Evolutionary conservation across 1,284 basidiomycete species (phyloP).

Genomic region (Wallemia hederae): DNA sequence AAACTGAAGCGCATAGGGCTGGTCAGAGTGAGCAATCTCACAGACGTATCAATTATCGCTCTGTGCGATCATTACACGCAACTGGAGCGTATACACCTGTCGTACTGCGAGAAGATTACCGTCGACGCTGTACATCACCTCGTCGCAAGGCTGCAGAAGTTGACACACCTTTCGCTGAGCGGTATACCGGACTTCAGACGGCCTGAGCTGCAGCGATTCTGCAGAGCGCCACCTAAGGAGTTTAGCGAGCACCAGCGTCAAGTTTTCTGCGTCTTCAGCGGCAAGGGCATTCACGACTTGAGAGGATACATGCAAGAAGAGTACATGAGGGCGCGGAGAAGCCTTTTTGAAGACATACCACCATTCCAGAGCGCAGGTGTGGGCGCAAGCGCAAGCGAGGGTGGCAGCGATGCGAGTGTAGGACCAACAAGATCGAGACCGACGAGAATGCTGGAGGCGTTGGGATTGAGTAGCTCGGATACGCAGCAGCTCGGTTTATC

Average conservation of each 20-base stretch:
- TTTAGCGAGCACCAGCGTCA: constrained; percentile 70
- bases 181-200: constrained; percentile 78
- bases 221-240: constrained; percentile 68
- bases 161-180: constrained; percentile 84
- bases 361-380: background rate
- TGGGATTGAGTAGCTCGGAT: background rate
- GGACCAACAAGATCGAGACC: background rate
- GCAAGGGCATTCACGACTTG: constrained; percentile 58
- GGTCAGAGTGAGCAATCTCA: constrained; percentile 66
- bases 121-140: constrained; percentile 75
- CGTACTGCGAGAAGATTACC: constrained; percentile 85
- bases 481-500: background rate
- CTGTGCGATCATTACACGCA: constrained; percentile 41
- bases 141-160: constrained; percentile 51
- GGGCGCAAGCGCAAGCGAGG: background rate
- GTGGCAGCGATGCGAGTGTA: background rate
- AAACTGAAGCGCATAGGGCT: constrained; percentile 84
- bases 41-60: constrained; percentile 70
- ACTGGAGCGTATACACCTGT: constrained; percentile 82
- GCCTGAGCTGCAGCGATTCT: constrained; percentile 63
- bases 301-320: constrained; percentile 17
- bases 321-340: background rate
- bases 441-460: background rate
- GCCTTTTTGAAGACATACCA: background rate
- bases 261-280: constrained; percentile 94